These are phyloP conservation scores for Plantago lanceolata DNA, from an alignment of 305 asterid genomes.

Conservation along the genomic window DNA sequence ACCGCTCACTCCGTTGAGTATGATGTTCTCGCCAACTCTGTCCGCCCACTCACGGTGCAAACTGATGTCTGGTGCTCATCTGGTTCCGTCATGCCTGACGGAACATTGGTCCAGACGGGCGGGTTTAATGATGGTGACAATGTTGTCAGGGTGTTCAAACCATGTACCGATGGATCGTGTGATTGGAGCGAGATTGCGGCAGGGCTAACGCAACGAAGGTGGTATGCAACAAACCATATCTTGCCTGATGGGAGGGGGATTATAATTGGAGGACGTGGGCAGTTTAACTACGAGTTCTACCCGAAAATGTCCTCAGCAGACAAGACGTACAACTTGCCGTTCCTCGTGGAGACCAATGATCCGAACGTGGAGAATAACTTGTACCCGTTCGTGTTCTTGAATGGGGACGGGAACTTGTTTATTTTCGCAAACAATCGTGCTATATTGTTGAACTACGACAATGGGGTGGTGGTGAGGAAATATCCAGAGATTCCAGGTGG, in stretches of 20 bases:
- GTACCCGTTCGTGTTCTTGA: constrained; percentile 38
- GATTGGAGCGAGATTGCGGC: constrained; percentile 28
- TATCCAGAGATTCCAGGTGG: constrained; percentile 54
- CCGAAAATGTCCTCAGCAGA: constrained; percentile 24
- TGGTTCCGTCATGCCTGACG: constrained; percentile 27
- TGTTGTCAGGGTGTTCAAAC: constrained; percentile 21
- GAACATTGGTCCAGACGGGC: constrained; percentile 35
- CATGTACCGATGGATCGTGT: constrained; percentile 25
- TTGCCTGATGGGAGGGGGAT: constrained; percentile 24
- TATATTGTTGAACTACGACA: constrained; percentile 33
- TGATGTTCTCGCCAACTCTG: constrained; percentile 27
- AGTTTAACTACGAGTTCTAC: constrained; percentile 25
- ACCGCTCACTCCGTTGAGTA: constrained; percentile 42
- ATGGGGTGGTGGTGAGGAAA: constrained; percentile 21
- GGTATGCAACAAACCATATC: constrained; percentile 29
- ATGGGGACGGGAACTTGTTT: constrained; percentile 40
- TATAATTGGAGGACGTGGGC: constrained; percentile 23
- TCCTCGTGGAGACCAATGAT: constrained; percentile 36
- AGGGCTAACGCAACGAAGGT: constrained; percentile 20
- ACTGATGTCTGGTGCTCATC: constrained; percentile 43
- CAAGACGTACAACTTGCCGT: constrained; percentile 26
- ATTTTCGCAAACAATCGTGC: constrained; percentile 55
- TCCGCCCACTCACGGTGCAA: constrained; percentile 34
- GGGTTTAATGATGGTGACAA: constrained; percentile 30
- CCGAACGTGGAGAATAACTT: constrained; percentile 37